Percentiles rank a stretch among this genome's conserved stretches.
Conservation (phyloP, 352 stramenopile species). For the Aphanomyces euteiches region DNA sequence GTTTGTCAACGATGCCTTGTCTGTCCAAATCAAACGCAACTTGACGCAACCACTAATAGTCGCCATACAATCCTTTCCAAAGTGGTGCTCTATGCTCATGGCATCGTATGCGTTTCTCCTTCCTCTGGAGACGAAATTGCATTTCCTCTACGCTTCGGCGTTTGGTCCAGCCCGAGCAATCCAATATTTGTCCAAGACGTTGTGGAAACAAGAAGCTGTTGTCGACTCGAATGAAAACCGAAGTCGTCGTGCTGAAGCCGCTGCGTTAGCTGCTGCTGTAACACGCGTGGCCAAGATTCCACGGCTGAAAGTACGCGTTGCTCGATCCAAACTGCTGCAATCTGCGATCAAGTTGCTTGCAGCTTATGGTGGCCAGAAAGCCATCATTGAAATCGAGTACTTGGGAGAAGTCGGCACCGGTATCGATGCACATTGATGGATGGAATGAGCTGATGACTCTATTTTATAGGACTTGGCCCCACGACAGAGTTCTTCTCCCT, state of each 20-base stretch:
- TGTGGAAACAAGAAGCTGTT: conserved; percentile 57
- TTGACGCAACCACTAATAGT: conserved; percentile 60
- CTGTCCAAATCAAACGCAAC: conserved; percentile 3
- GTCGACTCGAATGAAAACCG: conserved; percentile 1
- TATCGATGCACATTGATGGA: not conserved
- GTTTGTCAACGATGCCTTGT: not conserved
- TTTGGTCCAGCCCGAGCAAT: conserved; percentile 65
- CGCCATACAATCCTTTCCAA: conserved; percentile 54
- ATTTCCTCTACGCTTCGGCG: conserved; percentile 67
- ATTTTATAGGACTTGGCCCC: conserved; percentile 42
- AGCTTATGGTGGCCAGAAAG: conserved; percentile 70
- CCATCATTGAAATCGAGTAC: conserved; percentile 77
- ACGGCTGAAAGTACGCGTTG: conserved; percentile 69
- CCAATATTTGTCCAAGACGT: conserved; percentile 56
- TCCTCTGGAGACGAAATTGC: conserved; percentile 57
- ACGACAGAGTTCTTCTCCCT: conserved; percentile 80
- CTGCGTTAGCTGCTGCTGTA: conserved; percentile 40
- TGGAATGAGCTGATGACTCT: not conserved
- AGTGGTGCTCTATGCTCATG: conserved; percentile 53
- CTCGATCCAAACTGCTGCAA: conserved; percentile 52
- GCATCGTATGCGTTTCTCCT: conserved; percentile 59
- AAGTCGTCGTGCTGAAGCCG: conserved; percentile 33
- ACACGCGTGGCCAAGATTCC: conserved; percentile 68
- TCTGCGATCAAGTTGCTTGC: conserved; percentile 69
- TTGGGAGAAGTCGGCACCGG: conserved; percentile 69